Evolutionary conservation across 2,329 filamentous ascomycete genomes (phyloP), one percentile per base, ranked within the genome.

Genomic region (Torrubiellomyces zombiae): DNA sequence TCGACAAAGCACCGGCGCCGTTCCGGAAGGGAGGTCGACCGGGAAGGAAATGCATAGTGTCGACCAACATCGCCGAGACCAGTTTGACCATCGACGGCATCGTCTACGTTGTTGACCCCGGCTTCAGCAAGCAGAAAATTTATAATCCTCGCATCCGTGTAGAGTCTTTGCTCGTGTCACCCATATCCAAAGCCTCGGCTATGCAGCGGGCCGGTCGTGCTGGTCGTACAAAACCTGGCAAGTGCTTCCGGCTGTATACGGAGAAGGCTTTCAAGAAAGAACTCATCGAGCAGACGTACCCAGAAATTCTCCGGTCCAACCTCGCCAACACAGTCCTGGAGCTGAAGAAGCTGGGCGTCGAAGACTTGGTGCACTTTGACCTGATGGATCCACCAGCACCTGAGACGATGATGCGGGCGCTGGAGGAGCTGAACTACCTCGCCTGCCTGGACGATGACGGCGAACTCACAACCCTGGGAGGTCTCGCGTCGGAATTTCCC

Each of bases 121-220:
- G 89, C 18, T 98, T 98, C 60, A 93, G 83, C 58, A 98, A 98
- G 59, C 89, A 98, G 45, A 98, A 95, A 55, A 89, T 95, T 34
- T 98, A 95, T 62, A 95, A 98, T 51, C 86, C 89, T 13, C 75
- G 89, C 32, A 91, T 93, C 40, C 75, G 89, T 50, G 85, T 98
- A 35, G 89, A 98, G 55, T 95, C 89, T 1, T 66, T 98, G 6
- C 63, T 98, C n/a, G 86, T 98, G 5, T 94, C 89, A 3, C 85
- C 89, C 13, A 95, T 98, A 38, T 95, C 85, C 30, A 95, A 94
- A 51, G 89, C 89, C 14, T 95, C 89, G 1, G 89, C 91, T 7
- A 82, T 94, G 49, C 89, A 98, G 56, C 69, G 91, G 50, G 91
- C 91, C 34, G 91, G 91, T 77, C 86, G 89, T 82, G 89, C 89